Evolutionary conservation across 208 protist species (phyloP).

Genomic region (Wallacemonas collosoma): DNA sequence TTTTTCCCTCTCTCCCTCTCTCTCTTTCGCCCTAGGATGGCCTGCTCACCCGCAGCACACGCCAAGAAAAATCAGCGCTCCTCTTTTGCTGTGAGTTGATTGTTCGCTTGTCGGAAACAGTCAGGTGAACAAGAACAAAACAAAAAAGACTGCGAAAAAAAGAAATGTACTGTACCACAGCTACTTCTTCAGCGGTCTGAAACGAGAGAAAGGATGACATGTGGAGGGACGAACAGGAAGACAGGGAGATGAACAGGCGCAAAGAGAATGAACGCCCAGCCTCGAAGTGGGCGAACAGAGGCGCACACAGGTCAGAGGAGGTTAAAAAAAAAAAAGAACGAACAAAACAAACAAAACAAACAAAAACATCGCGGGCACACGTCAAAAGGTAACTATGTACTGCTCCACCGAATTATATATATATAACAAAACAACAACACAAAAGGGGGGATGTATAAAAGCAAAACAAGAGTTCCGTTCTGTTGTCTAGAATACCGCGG

Average conservation of each 20-base stretch:
- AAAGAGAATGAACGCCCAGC: not conserved
- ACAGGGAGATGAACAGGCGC: not conserved
- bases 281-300: not conserved
- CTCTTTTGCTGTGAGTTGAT: too few relatives aligned
- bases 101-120: too few relatives aligned
- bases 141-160: too few relatives aligned
- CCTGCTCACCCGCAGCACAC: not conserved
- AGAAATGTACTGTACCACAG: too few relatives aligned
- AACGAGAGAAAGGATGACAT: not conserved
- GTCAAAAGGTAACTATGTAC: slow-evolving; percentile 3
- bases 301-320: not conserved
- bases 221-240: too few relatives aligned
- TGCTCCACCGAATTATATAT: slow-evolving; percentile 5
- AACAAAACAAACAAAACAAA: slow-evolving; percentile 28
- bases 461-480: slow-evolving; percentile 17
- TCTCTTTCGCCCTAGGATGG: too few relatives aligned
- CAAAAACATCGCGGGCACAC: not conserved
- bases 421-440: slow-evolving; percentile 19
- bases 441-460: slow-evolving; percentile 22
- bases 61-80: not conserved
- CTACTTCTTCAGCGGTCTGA: too few relatives aligned
- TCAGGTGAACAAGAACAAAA: too few relatives aligned
- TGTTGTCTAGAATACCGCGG: not conserved
- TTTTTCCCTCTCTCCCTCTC: too few relatives aligned
- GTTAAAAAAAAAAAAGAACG: slow-evolving; percentile 20